Conservation (phyloP, 768 basidiomycete species). For the Suillus subalutaceus region DNA sequence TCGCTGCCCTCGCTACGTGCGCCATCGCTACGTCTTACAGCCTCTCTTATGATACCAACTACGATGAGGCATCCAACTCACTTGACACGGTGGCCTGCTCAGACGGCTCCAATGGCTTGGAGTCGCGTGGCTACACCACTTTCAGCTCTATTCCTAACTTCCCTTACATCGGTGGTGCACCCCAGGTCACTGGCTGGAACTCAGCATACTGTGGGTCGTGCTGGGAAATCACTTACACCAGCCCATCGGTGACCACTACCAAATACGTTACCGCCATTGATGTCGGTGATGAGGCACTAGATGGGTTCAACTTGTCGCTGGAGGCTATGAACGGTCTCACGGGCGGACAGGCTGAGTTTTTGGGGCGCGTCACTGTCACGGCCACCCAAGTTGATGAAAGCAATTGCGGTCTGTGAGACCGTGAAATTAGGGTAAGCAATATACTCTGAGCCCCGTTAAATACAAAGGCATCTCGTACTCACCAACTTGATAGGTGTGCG, state of each 20-base stretch:
- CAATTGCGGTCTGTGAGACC: conserved; percentile 18
- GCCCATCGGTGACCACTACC: conserved; percentile 31
- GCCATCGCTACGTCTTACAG: conserved; percentile 19
- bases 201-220: conserved; percentile 61
- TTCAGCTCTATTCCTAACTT: conserved; percentile 58
- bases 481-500: neutral
- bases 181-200: conserved; percentile 52
- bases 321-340: conserved; percentile 42
- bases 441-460: neutral
- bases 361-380: conserved; percentile 30
- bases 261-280: conserved; percentile 59
- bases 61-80: conserved; percentile 46
- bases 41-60: conserved; percentile 48
- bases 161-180: conserved; percentile 60
- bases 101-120: conserved; percentile 53
- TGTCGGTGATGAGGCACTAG: conserved; percentile 30
- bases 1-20: conserved; percentile 15
- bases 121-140: conserved; percentile 46
- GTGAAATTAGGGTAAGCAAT: neutral
- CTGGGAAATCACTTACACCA: conserved; percentile 57
- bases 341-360: conserved; percentile 22
- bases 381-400: conserved; percentile 21
- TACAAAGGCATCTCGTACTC: neutral
- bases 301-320: conserved; percentile 41
- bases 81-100: conserved; percentile 52